phyloP scores from a whole-genome alignment of 2,329 filamentous ascomycete species.

The Dactylellina leptospora region DNA sequence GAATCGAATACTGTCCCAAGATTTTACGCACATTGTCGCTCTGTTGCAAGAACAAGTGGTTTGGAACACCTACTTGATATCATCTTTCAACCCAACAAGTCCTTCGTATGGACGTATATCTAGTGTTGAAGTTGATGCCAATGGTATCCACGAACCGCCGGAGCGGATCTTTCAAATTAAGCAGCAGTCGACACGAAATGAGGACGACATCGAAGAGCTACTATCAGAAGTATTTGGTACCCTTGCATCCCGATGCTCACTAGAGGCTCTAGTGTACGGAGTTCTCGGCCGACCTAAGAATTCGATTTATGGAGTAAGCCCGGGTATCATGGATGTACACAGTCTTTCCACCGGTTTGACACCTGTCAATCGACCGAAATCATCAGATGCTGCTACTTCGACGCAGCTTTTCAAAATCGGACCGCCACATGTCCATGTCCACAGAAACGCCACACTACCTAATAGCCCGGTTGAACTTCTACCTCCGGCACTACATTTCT shows the following conservation, averaged over 20 bases:
- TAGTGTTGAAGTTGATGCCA: constrained; percentile 37
- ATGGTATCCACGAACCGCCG: constrained; percentile 22
- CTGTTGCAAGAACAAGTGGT: constrained; percentile 44
- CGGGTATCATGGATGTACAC: constrained; percentile 31
- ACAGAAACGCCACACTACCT: constrained; percentile 65
- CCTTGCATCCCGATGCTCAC: constrained; percentile 33
- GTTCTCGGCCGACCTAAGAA: constrained; percentile 30
- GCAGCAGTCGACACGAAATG: constrained; percentile 22
- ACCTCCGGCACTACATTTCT: constrained; percentile 78
- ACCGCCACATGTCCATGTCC: constrained; percentile 76
- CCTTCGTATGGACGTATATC: constrained; percentile 31
- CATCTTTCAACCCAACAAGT: constrained; percentile 13
- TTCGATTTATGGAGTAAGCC: constrained; percentile 42
- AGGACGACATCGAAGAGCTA: constrained; percentile 45
- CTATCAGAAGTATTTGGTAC: constrained; percentile 31
- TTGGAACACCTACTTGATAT: constrained; percentile 51
- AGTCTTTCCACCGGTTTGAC: constrained; percentile 26
- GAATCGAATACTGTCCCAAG: constrained; percentile 26
- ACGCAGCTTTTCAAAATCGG: constrained; percentile 68
- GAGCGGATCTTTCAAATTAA: constrained; percentile 21
- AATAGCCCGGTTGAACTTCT: constrained; percentile 75
- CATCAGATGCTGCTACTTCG: constrained; percentile 19
- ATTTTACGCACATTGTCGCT: constrained; percentile 38
- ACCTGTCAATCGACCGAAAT: constrained; percentile 46
- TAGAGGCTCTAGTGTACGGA: constrained; percentile 39